A percentile compares a stretch with the other conserved stretches of the same genome.
Evolutionary conservation across 306 rosid genomes (phyloP).

Genomic region (Casuarina cunninghamiana): DNA sequence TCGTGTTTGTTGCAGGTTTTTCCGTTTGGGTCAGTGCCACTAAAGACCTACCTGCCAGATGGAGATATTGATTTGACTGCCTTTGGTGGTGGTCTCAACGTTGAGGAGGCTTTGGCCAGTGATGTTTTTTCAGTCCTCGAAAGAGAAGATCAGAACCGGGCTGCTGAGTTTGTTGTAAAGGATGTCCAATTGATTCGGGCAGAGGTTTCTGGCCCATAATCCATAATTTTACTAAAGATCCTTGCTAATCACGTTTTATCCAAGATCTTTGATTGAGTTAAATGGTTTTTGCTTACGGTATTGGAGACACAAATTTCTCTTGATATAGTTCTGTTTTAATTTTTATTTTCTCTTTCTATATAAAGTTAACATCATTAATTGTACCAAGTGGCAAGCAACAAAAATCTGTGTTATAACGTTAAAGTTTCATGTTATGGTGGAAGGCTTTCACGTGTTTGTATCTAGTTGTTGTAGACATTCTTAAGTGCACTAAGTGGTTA

Average conservation of each 20-base stretch:
- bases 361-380: not conserved
- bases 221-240: not conserved
- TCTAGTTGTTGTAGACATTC: not conserved
- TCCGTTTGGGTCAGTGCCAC: conserved; percentile 6
- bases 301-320: not conserved
- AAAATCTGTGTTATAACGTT: not conserved
- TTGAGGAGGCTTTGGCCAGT: conserved; percentile 11
- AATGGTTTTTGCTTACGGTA: not conserved
- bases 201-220: conserved; percentile 14
- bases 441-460: not conserved
- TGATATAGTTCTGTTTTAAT: not conserved
- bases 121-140: conserved; percentile 9
- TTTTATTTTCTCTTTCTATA: not conserved
- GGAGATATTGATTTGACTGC: conserved; percentile 19
- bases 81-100: conserved; percentile 6
- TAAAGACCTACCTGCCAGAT: conserved; percentile 18
- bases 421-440: not conserved
- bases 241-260: not conserved
- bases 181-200: conserved; percentile 18
- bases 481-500: no score
- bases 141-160: conserved; percentile 10
- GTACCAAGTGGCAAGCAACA: not conserved
- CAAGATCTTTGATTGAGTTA: not conserved
- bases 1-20: not conserved
- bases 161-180: conserved; percentile 9